Conservation (phyloP, 164 flowering plant genomes). For the Paratinospora sagittata region DNA sequence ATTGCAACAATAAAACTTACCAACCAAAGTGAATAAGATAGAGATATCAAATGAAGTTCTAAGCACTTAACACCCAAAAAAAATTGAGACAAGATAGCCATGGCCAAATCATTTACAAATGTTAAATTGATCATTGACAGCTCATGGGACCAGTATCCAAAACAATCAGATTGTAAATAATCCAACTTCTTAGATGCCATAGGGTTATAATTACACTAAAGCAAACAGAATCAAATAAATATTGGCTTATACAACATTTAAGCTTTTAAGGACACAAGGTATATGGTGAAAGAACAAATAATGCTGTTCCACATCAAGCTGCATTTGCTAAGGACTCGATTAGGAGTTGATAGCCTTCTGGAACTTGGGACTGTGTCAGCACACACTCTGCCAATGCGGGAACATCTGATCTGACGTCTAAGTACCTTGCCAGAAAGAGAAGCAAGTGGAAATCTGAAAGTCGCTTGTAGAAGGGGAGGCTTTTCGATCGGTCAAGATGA, state of each 20-base stretch:
- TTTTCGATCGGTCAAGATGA: slow-evolving; percentile 68
- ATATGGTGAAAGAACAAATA: background rate
- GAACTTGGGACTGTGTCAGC: slow-evolving; percentile 38
- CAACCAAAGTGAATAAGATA: too few species aligned
- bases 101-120: background rate
- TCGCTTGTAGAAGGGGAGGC: slow-evolving; percentile 70
- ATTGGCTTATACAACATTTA: too few species aligned
- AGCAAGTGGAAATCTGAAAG: slow-evolving; percentile 87
- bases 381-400: slow-evolving; percentile 81
- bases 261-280: background rate
- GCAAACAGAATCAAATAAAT: background rate
- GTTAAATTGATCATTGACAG: background rate
- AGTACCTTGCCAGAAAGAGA: slow-evolving; percentile 56
- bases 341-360: slow-evolving; percentile 81
- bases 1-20: too few species aligned
- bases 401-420: slow-evolving; percentile 64
- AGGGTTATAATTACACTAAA: background rate
- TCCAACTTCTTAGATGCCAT: background rate
- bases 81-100: too few species aligned
- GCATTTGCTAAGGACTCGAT: slow-evolving; percentile 77
- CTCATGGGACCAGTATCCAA: background rate
- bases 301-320: slow-evolving; percentile 12
- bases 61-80: too few species aligned
- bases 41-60: too few species aligned
- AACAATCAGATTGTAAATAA: background rate